Evolutionary conservation across 768 basidiomycete species (phyloP).

Genomic region (Termitomyces sp.): DNA sequence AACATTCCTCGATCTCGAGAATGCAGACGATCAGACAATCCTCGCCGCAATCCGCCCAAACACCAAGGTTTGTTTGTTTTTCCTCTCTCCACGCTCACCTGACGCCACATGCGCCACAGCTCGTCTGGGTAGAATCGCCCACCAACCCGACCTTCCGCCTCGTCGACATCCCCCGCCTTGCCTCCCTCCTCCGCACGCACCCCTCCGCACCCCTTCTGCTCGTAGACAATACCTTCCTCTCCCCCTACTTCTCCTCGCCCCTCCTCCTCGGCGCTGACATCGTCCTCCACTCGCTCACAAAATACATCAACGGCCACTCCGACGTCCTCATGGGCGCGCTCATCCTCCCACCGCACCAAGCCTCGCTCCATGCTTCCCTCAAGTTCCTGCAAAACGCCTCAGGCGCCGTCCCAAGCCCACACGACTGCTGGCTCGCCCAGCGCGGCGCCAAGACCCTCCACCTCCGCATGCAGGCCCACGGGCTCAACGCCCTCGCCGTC

Average conservation of each 20-base stretch:
- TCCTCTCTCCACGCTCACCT: neutral
- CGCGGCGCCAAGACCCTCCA: slow-evolving; percentile 90
- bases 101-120: slow-evolving; percentile 32
- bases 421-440: slow-evolving; percentile 88
- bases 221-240: slow-evolving; percentile 94
- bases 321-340: slow-evolving; percentile 90
- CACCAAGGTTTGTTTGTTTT: slow-evolving; percentile 59
- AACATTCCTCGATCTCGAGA: slow-evolving; percentile 80
- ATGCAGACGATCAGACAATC: slow-evolving; percentile 57
- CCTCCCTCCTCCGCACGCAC: slow-evolving; percentile 57
- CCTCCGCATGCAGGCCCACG: slow-evolving; percentile 84
- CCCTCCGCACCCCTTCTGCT: slow-evolving; percentile 70
- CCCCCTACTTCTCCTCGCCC: slow-evolving; percentile 87
- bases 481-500: slow-evolving; percentile 72
- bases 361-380: slow-evolving; percentile 46
- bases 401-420: slow-evolving; percentile 79
- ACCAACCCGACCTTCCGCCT: slow-evolving; percentile 93
- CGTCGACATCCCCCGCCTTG: slow-evolving; percentile 73
- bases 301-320: slow-evolving; percentile 92
- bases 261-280: slow-evolving; percentile 82
- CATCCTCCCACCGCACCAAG: slow-evolving; percentile 58
- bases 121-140: slow-evolving; percentile 93
- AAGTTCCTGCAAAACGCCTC: slow-evolving; percentile 89
- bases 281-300: slow-evolving; percentile 79
- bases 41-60: slow-evolving; percentile 63